Base-by-base conservation (phyloP, 306 rosid species). In the Lathyrus aphaca region DNA sequence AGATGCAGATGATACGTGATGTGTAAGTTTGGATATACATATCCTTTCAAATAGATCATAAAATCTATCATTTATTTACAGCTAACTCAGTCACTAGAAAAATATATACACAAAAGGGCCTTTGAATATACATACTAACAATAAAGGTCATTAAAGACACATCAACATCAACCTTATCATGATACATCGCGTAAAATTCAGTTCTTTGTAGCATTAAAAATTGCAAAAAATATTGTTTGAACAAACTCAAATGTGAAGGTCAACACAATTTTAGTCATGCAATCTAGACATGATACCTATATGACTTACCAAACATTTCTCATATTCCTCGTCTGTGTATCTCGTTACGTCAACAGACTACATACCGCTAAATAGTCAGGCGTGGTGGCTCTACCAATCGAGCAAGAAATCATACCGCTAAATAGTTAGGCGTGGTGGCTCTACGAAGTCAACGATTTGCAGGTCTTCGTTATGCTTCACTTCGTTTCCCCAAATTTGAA, bases 251-350 rank as follows among this genome's bases (percentile, higher is more conserved):
- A 55, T 1, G 44, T 21, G 11, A 64, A 73, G 17, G 56, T 61
- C 44, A 11, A 17, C 18, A 11, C 18, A 50, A 43, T 15, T 49
- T 49, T 27, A 72, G 11, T 30, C 79, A 42, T 68, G 29, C 44
- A 66, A 19, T 48, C 17, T 10, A 74, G 48, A 69, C 42, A 77
- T 50, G 84, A 77, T 77, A 86, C 97, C 64, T 87, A 94, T 96
- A 79, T 92, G 85, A 82, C 91, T 90, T 71, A 78, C 76, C 87
- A 94, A 72, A 73, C 78, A 62, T 79, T 87, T 94, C 64, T 83
- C 95, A 50, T 94, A 94, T 87, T 94, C 97, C 82, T 91, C 99
- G 10, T 95, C 91, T 14, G 96, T 94, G 83, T 94, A 94, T 64
- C 83, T 86, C n/a, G n/a, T n/a, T 37, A 87, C 43, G 18, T 89